These are phyloP conservation scores for Chalaropsis thielavioides DNA, from an alignment of 2,329 filamentous ascomycete species.

Conservation along the genomic window DNA sequence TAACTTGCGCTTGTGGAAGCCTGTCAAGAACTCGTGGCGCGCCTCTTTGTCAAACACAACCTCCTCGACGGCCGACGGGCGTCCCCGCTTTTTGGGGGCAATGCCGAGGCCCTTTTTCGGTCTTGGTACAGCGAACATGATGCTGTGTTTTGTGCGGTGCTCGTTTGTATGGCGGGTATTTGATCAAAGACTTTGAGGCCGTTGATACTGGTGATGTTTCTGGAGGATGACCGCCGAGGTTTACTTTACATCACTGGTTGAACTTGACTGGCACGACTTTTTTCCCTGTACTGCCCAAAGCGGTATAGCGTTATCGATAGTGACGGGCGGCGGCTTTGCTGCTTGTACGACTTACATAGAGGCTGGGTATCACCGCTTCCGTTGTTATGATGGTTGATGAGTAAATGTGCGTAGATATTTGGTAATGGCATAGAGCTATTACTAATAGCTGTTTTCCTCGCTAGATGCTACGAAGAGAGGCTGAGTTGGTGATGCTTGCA, in stretches of 20 bases:
- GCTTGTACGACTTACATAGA: neutral
- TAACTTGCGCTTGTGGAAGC: conserved; percentile 91
- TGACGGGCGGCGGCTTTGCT: neutral
- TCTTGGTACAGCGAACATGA: conserved; percentile 41
- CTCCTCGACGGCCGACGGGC: conserved; percentile 50
- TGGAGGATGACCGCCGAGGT: conserved; percentile 8
- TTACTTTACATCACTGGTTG: neutral
- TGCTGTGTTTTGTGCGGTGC: conserved; percentile 8
- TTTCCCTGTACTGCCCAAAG: conserved; percentile 13
- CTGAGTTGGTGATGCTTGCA: no score
- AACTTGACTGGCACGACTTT: conserved; percentile 10
- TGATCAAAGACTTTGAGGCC: neutral
- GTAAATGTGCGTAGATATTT: no score
- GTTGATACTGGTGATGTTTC: neutral
- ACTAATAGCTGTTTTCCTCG: no score
- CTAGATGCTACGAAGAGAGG: no score
- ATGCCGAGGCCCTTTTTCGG: conserved; percentile 41
- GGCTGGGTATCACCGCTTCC: neutral
- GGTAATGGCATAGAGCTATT: no score
- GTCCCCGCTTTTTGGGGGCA: conserved; percentile 52
- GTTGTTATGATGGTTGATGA: no score
- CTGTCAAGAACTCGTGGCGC: conserved; percentile 77
- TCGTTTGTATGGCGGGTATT: neutral
- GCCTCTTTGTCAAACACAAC: conserved; percentile 71
- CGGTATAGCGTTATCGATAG: conserved; percentile 17